Evolutionary conservation across 1,139 yeast genomes (phyloP).

Genomic region (Pichiaceae sp.): DNA sequence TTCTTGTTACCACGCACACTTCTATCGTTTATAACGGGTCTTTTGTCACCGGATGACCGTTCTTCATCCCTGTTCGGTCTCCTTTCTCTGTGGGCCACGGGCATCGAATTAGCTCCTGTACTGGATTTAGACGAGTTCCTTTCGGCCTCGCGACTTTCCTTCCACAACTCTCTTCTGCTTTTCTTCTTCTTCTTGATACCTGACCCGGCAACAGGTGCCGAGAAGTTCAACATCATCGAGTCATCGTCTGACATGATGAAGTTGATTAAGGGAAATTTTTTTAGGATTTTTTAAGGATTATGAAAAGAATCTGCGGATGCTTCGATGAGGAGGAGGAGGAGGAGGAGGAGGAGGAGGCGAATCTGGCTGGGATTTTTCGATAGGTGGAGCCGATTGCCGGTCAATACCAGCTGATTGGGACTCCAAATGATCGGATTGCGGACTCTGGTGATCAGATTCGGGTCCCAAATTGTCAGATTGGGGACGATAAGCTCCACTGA

Average conservation of each 20-base stretch:
- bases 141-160: conserved; percentile 56
- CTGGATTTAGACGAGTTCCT: neutral
- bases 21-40: conserved; percentile 6
- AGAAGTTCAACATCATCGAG: conserved; percentile 61
- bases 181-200: conserved; percentile 25
- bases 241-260: conserved; percentile 35
- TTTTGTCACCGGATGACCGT: conserved; percentile 8
- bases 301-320: no score
- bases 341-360: no score
- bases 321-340: no score
- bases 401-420: no score
- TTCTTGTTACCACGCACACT: conserved; percentile 2
- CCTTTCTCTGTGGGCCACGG: neutral
- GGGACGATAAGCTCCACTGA: no score
- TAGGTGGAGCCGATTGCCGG: no score
- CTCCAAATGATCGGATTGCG: no score
- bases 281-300: conserved; percentile 5
- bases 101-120: neutral
- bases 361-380: no score
- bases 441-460: no score
- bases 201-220: conserved; percentile 22
- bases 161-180: conserved; percentile 71
- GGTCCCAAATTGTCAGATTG: no score
- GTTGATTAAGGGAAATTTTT: conserved; percentile 1
- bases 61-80: no score